These are phyloP conservation scores for Colletotrichum sp. DNA, from an alignment of 2,329 filamentous ascomycete genomes.

Conservation along the genomic window DNA sequence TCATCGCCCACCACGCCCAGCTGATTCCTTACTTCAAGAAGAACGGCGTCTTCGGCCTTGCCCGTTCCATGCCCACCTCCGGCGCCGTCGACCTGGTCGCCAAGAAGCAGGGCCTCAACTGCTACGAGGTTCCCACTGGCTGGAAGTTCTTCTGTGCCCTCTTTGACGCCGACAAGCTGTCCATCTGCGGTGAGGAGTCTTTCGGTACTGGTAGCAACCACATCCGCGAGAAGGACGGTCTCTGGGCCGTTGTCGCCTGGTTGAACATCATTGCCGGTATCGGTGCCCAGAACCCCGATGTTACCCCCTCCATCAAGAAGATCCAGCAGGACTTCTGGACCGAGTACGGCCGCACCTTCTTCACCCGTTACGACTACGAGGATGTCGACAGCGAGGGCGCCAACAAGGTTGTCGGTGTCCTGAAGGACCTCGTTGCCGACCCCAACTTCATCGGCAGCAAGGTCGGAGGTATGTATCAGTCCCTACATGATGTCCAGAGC, in stretches of 20 bases:
- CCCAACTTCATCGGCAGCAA: conserved; percentile 80
- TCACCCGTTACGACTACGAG: conserved; percentile 99
- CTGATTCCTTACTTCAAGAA: conserved; percentile 99
- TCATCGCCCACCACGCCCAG: conserved; percentile 96
- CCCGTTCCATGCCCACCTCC: conserved; percentile 96
- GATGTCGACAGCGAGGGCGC: conserved; percentile 90
- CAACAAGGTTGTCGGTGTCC: conserved; percentile 84
- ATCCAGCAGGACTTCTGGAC: conserved; percentile 98
- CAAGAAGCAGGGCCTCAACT: conserved; percentile 88
- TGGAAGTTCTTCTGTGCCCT: conserved; percentile 99
- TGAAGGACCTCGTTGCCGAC: conserved; percentile 79
- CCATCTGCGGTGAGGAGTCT: conserved; percentile 97
- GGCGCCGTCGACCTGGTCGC: conserved; percentile 95
- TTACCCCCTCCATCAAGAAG: conserved; percentile 89
- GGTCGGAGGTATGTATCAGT: conserved; percentile 64
- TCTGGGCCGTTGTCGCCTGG: conserved; percentile 98
- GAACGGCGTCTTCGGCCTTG: conserved; percentile 93
- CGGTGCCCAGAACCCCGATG: conserved; percentile 78
- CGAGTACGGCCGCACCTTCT: conserved; percentile 96
- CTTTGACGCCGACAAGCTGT: conserved; percentile 93
- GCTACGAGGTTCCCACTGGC: conserved; percentile 96
- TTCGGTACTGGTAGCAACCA: conserved; percentile 99
- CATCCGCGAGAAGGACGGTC: conserved; percentile 97
- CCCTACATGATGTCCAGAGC: not conserved
- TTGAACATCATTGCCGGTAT: conserved; percentile 97